Conservation (phyloP, 306 rosid genomes). For the Gleditsia sinensis region DNA sequence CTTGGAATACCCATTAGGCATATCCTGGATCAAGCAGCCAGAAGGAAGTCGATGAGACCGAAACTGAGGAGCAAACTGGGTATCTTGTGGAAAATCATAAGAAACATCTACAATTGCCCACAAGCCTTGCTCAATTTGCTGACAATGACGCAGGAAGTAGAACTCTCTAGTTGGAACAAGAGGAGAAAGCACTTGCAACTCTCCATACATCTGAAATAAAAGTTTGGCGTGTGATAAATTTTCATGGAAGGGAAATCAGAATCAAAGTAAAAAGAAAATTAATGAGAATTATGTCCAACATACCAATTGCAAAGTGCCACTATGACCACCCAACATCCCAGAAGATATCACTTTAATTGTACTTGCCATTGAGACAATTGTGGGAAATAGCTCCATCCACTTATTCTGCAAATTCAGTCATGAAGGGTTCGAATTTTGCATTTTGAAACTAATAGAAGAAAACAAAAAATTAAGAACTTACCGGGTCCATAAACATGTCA, state of each 20-base stretch:
- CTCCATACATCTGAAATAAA: slow-evolving; percentile 72
- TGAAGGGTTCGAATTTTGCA: neutral
- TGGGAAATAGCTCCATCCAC: slow-evolving; percentile 81
- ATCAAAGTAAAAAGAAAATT: slow-evolving; percentile 5
- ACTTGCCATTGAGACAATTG: slow-evolving; percentile 76
- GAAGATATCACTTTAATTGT: slow-evolving; percentile 80
- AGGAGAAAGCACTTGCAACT: slow-evolving; percentile 82
- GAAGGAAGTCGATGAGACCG: slow-evolving; percentile 78
- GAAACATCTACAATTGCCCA: slow-evolving; percentile 91
- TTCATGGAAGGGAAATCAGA: neutral
- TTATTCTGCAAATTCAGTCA: slow-evolving; percentile 63
- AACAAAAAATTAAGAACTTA: slow-evolving; percentile 27
- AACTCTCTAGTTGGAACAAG: slow-evolving; percentile 81
- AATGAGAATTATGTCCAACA: slow-evolving; percentile 4
- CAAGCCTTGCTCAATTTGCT: slow-evolving; percentile 79
- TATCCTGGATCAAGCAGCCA: slow-evolving; percentile 87
- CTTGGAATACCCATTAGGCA: slow-evolving; percentile 97
- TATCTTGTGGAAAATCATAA: slow-evolving; percentile 73
- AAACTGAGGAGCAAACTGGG: slow-evolving; percentile 60
- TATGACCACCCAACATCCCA: slow-evolving; percentile 71
- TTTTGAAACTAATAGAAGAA: neutral
- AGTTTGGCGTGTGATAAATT: neutral
- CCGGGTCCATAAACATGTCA: slow-evolving; percentile 87
- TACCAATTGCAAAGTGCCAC: slow-evolving; percentile 85
- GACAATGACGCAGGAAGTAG: slow-evolving; percentile 80